Evolutionary conservation across 2,329 filamentous ascomycete genomes (phyloP).

Genomic region (Ampelomyces quisqualis): DNA sequence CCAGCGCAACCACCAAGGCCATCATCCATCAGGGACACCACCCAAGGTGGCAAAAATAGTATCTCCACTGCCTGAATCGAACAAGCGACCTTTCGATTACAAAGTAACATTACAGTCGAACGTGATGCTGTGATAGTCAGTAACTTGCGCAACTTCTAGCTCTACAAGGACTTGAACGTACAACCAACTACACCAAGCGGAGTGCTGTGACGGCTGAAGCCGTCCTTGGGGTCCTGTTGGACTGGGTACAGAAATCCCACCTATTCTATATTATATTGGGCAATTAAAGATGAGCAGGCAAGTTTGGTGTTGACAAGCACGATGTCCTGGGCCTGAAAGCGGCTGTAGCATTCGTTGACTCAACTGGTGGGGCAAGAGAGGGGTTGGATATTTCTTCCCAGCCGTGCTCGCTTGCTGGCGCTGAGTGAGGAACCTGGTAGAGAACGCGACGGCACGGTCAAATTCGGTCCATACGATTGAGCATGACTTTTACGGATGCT

Average conservation of each 20-base stretch:
- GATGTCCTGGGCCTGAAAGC: too few relatives aligned
- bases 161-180: constrained; percentile 2
- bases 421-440: neutral
- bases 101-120: constrained; percentile 40
- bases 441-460: neutral
- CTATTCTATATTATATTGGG: too few relatives aligned
- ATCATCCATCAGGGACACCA: neutral
- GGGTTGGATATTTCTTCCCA: neutral
- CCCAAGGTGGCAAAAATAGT: constrained; percentile 13
- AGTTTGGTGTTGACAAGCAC: too few relatives aligned
- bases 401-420: neutral
- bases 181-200: constrained; percentile 39
- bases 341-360: too few relatives aligned
- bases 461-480: neutral
- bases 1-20: too few relatives aligned
- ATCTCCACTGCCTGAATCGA: constrained; percentile 39
- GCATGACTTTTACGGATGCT: neutral
- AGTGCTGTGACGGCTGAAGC: constrained; percentile 16
- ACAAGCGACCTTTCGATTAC: constrained; percentile 39
- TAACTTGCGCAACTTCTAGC: neutral
- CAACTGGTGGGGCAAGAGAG: neutral
- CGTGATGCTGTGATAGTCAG: constrained; percentile 27
- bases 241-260: constrained; percentile 15
- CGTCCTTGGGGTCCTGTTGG: constrained; percentile 22
- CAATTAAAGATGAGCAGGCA: too few relatives aligned